Percentiles rank a stretch among this genome's conserved stretches.
phyloP scores from a whole-genome alignment of 257 asterid genomes.

The Gentiana straminea region DNA sequence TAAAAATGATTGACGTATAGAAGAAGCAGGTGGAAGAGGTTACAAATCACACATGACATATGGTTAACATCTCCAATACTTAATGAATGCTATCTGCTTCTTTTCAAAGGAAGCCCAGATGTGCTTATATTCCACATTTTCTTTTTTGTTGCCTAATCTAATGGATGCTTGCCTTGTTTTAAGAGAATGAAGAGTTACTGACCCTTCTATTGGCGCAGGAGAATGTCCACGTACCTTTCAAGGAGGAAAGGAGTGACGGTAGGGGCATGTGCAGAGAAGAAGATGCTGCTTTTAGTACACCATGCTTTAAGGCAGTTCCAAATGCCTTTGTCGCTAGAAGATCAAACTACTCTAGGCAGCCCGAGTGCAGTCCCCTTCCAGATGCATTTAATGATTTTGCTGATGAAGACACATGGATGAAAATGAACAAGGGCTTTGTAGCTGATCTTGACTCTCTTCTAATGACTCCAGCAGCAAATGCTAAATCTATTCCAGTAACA shows the following conservation, averaged over 20 bases:
- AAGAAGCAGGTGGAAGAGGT: background rate
- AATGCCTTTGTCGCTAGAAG: conserved; percentile 71
- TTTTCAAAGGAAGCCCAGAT: background rate
- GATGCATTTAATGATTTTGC: conserved; percentile 60
- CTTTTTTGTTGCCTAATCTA: background rate
- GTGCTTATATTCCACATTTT: background rate
- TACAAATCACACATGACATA: background rate
- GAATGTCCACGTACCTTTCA: conserved; percentile 26
- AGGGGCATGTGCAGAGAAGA: conserved; percentile 42
- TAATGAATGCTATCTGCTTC: background rate
- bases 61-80: background rate
- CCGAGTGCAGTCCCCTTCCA: conserved; percentile 79
- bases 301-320: conserved; percentile 56
- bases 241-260: conserved; percentile 35
- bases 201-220: conserved; percentile 24
- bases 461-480: conserved; percentile 67
- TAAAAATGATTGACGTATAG: too few species aligned
- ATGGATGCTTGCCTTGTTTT: conserved; percentile 1
- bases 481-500: conserved; percentile 48
- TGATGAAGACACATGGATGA: conserved; percentile 89
- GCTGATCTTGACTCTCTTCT: conserved; percentile 82
- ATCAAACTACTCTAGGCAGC: conserved; percentile 38
- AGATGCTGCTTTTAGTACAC: conserved; percentile 46
- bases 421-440: conserved; percentile 80
- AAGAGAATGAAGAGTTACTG: conserved; percentile 3